Evolutionary conservation across 352 stramenopile species (phyloP), one percentile per base, ranked within the genome.

Genomic region (Phytophthora sansomeana): DNA sequence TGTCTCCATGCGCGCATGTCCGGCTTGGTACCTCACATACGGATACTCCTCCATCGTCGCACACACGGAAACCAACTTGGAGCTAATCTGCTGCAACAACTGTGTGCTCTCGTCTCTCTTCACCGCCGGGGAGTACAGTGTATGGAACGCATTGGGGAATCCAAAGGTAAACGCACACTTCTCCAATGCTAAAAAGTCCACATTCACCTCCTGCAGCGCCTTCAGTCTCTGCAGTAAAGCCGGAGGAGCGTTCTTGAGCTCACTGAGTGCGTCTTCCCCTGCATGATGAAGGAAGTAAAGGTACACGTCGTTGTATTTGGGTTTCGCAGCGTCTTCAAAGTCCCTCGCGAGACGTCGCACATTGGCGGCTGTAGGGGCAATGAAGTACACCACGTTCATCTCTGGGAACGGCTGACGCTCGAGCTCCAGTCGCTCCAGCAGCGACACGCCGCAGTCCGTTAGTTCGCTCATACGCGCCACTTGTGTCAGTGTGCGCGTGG

Each of bases 391-490:
- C 7, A 85, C 96, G 46, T 94, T 97, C 92, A 98, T 98, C 76
- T 99, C 96, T 2, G 87, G 89, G 64, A 99, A 99, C 0, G 97
- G 96, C 65, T 99, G 97, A 1, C 96, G 82, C 56, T 92, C 93
- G 63, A 98, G 97, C 62, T 98, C 87, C 32, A 99, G 81, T 13
- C 96, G 91, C 75, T 99, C 97, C 13, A 99, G 91, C 54, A 99
- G 89, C 4, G 96, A 98, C 17, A 99, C 92, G 24, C 96, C 92
- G 55, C 93, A 95, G 79, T 99, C 96, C 82, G 98, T 99, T 47
- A 99, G 89, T 61, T 99, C 97, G 75, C 98, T 99, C 96, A 99
- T 99, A 33, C 96, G 93, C 41, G 99, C 89, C 6, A 95, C 93
- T 13, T 93, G 95, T 14, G 94, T 98, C 41, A 99, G 92, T 19